A percentile compares a stretch with the other conserved stretches of the same genome.
Conservation (phyloP, 75 land plant species). For the Azolla pinnata region DNA sequence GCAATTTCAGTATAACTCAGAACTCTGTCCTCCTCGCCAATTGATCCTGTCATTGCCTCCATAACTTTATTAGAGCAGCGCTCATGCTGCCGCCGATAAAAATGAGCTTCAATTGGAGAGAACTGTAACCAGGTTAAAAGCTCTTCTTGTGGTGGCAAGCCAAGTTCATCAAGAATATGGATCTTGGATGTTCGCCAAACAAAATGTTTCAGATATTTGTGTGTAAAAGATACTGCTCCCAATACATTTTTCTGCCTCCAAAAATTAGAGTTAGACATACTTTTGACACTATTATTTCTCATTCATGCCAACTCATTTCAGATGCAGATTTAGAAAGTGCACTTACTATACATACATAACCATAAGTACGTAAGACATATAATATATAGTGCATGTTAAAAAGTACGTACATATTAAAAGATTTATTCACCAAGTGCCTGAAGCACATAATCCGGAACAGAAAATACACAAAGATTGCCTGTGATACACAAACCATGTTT, state of each 20-base stretch:
- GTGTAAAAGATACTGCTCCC: slow-evolving; percentile 61
- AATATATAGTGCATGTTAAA: too few relatives aligned
- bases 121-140: slow-evolving; percentile 68
- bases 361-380: too few relatives aligned
- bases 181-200: slow-evolving; percentile 96
- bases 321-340: too few relatives aligned
- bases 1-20: slow-evolving; percentile 66
- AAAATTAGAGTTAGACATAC: too few relatives aligned
- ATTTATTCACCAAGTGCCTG: too few relatives aligned
- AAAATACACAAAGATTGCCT: too few relatives aligned
- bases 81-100: slow-evolving; percentile 89
- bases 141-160: slow-evolving; percentile 90
- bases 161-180: slow-evolving; percentile 71
- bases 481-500: too few relatives aligned
- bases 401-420: too few relatives aligned
- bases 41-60: neutral
- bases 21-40: slow-evolving; percentile 8
- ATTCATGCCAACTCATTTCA: neutral
- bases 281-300: too few relatives aligned
- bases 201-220: slow-evolving; percentile 58
- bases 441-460: too few relatives aligned
- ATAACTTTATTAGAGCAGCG: slow-evolving; percentile 59
- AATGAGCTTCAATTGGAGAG: slow-evolving; percentile 89
- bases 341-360: too few relatives aligned
- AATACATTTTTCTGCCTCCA: slow-evolving; percentile 50